phyloP scores from a whole-genome alignment of 306 rosid species.

The Sophora flavescens region DNA sequence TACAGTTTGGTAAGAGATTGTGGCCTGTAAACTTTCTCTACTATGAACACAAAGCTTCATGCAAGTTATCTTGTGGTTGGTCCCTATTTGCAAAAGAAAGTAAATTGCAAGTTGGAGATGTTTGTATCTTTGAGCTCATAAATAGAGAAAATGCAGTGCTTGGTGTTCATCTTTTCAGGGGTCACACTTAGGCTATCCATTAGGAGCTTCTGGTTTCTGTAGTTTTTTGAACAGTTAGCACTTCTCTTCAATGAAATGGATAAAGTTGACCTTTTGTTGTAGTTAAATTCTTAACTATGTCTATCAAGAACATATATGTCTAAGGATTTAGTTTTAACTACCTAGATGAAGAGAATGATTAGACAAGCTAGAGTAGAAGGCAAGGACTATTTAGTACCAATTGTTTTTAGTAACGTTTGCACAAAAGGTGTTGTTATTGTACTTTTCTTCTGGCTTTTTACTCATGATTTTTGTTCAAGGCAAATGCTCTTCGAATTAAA shows the following conservation, averaged over 20 bases:
- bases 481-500: no score
- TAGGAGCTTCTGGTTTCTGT: not conserved
- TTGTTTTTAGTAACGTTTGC: no score
- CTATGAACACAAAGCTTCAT: not conserved
- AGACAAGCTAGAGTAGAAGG: no score
- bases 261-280: not conserved
- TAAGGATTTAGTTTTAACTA: no score
- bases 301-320: no score
- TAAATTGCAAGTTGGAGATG: conserved; percentile 1
- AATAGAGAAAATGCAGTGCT: not conserved
- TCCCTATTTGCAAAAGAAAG: not conserved
- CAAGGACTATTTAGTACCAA: no score
- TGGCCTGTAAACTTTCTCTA: not conserved
- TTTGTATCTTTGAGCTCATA: conserved; percentile 27
- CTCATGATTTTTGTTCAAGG: no score
- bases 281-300: not conserved
- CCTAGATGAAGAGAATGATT: no score
- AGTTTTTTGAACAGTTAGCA: not conserved
- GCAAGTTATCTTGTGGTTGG: conserved; percentile 25
- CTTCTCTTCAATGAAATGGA: not conserved
- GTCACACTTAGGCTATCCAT: not conserved
- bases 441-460: no score
- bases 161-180: conserved; percentile 19
- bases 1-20: not conserved
- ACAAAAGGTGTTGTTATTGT: no score